Evolutionary conservation across 768 basidiomycete genomes (phyloP).

Genomic region (Rhodosporidiobolus sp.): DNA sequence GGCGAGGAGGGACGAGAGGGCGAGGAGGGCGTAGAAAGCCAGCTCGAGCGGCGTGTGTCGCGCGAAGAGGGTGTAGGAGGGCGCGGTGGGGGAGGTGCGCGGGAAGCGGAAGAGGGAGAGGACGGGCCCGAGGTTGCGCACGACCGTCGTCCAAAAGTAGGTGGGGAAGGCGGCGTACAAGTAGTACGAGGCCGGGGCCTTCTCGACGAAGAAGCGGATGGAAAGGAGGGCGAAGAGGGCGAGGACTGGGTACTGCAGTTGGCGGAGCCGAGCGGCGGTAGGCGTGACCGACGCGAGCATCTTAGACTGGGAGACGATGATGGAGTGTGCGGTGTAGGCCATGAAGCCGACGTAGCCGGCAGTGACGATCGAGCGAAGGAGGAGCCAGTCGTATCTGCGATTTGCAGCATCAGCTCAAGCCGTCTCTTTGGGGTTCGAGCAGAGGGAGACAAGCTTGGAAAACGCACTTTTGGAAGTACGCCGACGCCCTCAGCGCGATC

Average conservation of each 20-base stretch:
- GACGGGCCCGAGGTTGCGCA: constrained; percentile 9
- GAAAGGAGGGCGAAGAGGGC: constrained; percentile 55
- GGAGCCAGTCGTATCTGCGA: constrained; percentile 65
- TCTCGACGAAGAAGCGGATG: constrained; percentile 61
- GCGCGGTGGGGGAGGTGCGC: neutral
- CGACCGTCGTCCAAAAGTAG: constrained; percentile 66
- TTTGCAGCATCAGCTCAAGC: too few species aligned
- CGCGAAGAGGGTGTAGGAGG: neutral
- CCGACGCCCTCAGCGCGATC: constrained; percentile 60
- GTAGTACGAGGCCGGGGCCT: constrained; percentile 68
- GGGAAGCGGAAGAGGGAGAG: neutral
- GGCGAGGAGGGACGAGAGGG: neutral
- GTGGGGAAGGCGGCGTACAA: constrained; percentile 70
- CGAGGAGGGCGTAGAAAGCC: neutral
- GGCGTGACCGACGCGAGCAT: neutral
- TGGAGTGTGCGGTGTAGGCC: constrained; percentile 46
- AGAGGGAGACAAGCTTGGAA: too few species aligned
- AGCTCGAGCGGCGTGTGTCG: too few species aligned
- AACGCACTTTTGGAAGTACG: constrained; percentile 69
- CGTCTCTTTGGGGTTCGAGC: too few species aligned
- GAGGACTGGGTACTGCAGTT: constrained; percentile 53
- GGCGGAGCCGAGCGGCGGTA: neutral
- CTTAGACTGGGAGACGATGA: constrained; percentile 3
- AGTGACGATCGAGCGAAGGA: constrained; percentile 68
- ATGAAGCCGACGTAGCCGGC: constrained; percentile 75